A percentile compares a stretch with the other conserved stretches of the same genome.
Conservation (phyloP, 257 asterid species). For the Anisodus acutangulus region DNA sequence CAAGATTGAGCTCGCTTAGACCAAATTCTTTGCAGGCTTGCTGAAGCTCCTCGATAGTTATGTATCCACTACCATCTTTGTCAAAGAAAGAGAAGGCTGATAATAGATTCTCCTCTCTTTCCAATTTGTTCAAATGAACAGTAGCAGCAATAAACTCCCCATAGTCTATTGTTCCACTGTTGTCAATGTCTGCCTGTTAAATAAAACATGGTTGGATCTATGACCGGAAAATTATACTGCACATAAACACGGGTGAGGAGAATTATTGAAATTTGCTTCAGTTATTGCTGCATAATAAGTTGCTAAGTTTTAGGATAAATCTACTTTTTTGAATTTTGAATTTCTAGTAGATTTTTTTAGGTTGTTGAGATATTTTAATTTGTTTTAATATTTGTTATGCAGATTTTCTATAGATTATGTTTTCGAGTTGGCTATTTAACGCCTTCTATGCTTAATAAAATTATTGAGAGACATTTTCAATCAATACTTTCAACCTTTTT, state of each 20-base stretch:
- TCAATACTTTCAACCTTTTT: too few relatives aligned
- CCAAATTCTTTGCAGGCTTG: constrained; percentile 95
- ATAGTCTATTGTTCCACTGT: constrained; percentile 90
- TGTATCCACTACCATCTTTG: constrained; percentile 92
- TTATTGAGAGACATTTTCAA: too few relatives aligned
- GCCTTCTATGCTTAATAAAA: too few relatives aligned
- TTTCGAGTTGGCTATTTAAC: too few relatives aligned
- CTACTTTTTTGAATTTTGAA: too few relatives aligned
- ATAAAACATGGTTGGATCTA: constrained; percentile 3
- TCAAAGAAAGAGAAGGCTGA: constrained; percentile 93
- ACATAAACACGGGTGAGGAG: not conserved
- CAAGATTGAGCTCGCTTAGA: constrained; percentile 78
- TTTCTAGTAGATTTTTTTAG: too few relatives aligned
- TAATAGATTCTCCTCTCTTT: constrained; percentile 81
- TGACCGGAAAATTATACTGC: not conserved
- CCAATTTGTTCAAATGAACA: constrained; percentile 92
- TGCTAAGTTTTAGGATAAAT: too few relatives aligned
- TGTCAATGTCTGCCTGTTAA: constrained; percentile 87
- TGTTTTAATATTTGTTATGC: too few relatives aligned
- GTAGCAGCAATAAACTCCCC: constrained; percentile 99
- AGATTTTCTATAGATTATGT: too few relatives aligned
- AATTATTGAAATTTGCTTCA: too few relatives aligned
- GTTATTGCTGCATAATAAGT: too few relatives aligned
- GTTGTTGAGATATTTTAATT: too few relatives aligned
- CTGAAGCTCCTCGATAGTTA: constrained; percentile 92